A percentile compares a stretch with the other conserved stretches of the same genome.
Conservation (phyloP, 1,284 basidiomycete genomes). For the Leccinum pachyderme region DNA sequence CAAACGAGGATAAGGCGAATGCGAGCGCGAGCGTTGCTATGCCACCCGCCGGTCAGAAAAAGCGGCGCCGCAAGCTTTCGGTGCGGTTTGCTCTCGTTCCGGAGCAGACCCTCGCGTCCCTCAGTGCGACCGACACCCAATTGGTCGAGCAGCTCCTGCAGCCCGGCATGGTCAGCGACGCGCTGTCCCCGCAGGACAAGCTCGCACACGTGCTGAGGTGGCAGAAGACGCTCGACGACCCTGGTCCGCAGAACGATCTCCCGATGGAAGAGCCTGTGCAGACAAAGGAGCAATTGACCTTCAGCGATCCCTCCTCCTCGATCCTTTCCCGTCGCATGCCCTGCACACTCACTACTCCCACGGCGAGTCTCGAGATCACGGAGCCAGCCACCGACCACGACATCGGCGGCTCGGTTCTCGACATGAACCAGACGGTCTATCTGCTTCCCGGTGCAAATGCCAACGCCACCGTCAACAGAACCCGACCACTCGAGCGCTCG, state of each 20-base stretch:
- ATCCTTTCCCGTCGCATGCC: conserved; percentile 45
- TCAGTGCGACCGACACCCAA: conserved; percentile 28
- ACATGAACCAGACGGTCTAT: conserved; percentile 31
- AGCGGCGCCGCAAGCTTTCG: conserved; percentile 22
- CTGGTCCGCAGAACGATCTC: neutral
- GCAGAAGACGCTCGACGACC: conserved; percentile 23
- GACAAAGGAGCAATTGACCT: conserved; percentile 2
- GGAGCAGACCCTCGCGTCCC: conserved; percentile 32
- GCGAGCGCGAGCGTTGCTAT: neutral
- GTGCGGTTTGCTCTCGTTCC: conserved; percentile 34
- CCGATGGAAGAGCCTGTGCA: conserved; percentile 3
- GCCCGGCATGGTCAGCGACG: conserved; percentile 31
- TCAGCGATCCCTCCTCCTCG: neutral
- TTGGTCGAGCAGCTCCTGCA: conserved; percentile 34
- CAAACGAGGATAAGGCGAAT: conserved; percentile 16
- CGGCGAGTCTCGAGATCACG: conserved; percentile 39
- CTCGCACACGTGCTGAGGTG: conserved; percentile 27
- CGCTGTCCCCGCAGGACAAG: conserved; percentile 17
- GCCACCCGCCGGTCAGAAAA: neutral
- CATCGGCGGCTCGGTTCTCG: conserved; percentile 21
- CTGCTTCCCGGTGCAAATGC: conserved; percentile 16
- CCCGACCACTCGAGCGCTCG: conserved; percentile 39
- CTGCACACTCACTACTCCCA: conserved; percentile 48
- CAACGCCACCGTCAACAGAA: conserved; percentile 7
- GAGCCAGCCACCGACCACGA: conserved; percentile 19